A percentile compares a stretch with the other conserved stretches of the same genome.
These are phyloP conservation scores for Komagataella pseudopastoris DNA, from an alignment of 805 yeast species.

Conservation along the genomic window DNA sequence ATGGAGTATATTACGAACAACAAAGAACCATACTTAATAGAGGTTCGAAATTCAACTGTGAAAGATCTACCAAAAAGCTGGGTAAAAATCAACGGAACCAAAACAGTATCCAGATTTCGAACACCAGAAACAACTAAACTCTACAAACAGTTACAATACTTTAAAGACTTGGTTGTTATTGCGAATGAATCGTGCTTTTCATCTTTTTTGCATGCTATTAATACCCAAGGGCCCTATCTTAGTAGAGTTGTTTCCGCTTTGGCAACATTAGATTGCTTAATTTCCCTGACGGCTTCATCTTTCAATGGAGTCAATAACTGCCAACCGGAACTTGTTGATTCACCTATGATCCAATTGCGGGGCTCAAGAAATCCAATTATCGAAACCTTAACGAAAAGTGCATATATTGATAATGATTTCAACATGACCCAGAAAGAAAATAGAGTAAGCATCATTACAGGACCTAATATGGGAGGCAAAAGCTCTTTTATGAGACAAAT, in stretches of 20 bases:
- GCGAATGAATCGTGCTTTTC: slow-evolving; percentile 34
- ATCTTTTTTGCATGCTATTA: slow-evolving; percentile 24
- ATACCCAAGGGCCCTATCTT: slow-evolving; percentile 21
- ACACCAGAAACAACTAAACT: slow-evolving; percentile 43
- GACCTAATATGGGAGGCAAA: slow-evolving; percentile 87
- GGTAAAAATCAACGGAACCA: slow-evolving; percentile 62
- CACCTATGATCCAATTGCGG: slow-evolving; percentile 32
- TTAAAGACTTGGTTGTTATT: slow-evolving; percentile 36
- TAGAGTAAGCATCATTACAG: slow-evolving; percentile 57
- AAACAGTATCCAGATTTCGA: slow-evolving; percentile 57
- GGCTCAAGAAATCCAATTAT: slow-evolving; percentile 34
- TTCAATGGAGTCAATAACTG: slow-evolving; percentile 26
- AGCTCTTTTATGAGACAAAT: slow-evolving; percentile 64
- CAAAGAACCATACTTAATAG: slow-evolving; percentile 64
- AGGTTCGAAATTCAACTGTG: slow-evolving; percentile 48
- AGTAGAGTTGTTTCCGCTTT: slow-evolving; percentile 30
- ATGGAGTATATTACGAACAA: slow-evolving; percentile 40
- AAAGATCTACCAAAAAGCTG: slow-evolving; percentile 58
- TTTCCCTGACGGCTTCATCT: slow-evolving; percentile 54
- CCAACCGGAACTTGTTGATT: slow-evolving; percentile 36
- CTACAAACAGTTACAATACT: slow-evolving; percentile 42
- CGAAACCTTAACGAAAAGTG: slow-evolving; percentile 12
- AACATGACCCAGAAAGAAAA: slow-evolving; percentile 29
- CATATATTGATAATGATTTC: slow-evolving; percentile 58
- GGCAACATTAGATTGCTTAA: slow-evolving; percentile 49